Percentiles rank a stretch among this genome's conserved stretches.
Evolutionary conservation across 768 basidiomycete species (phyloP).

Genomic region (Russula earlei): DNA sequence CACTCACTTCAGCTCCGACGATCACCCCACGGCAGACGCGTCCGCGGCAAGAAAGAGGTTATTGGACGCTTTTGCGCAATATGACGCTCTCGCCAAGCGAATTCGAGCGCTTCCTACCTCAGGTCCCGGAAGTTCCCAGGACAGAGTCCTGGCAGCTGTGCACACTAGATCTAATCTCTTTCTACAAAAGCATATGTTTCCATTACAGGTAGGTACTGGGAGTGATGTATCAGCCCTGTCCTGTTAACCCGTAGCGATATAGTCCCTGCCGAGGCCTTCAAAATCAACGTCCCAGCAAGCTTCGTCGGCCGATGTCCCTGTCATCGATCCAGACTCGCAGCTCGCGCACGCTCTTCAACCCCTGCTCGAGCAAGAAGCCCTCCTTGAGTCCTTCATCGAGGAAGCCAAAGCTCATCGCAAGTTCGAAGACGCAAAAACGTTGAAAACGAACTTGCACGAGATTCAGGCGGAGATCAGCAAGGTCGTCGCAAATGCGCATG

Average conservation of each 20-base stretch:
- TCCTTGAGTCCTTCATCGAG: constrained; percentile 82
- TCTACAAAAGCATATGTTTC: constrained; percentile 85
- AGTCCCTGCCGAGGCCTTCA: constrained; percentile 44
- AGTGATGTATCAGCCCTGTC: neutral
- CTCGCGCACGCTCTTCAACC: constrained; percentile 74
- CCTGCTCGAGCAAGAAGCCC: constrained; percentile 86
- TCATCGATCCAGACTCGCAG: constrained; percentile 55
- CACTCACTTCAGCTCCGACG: constrained; percentile 27
- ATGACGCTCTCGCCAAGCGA: constrained; percentile 81
- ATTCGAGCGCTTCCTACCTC: constrained; percentile 65
- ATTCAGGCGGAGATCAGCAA: constrained; percentile 77
- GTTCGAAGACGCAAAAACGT: constrained; percentile 88
- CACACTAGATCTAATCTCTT: constrained; percentile 67
- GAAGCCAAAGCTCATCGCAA: constrained; percentile 87
- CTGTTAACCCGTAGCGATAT: neutral
- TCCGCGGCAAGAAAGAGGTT: constrained; percentile 67
- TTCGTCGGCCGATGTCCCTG: constrained; percentile 20
- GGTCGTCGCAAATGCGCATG: constrained; percentile 36
- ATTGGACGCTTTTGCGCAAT: constrained; percentile 76
- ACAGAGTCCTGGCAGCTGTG: constrained; percentile 77
- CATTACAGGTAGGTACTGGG: constrained; percentile 51
- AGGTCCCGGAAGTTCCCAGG: constrained; percentile 61
- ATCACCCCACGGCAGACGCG: constrained; percentile 59
- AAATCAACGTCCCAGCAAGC: constrained; percentile 23
- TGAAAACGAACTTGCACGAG: constrained; percentile 72